Percentiles rank a stretch among this genome's conserved stretches.
These are phyloP conservation scores for Quercus gilva DNA, from an alignment of 306 rosid species.

Conservation along the genomic window DNA sequence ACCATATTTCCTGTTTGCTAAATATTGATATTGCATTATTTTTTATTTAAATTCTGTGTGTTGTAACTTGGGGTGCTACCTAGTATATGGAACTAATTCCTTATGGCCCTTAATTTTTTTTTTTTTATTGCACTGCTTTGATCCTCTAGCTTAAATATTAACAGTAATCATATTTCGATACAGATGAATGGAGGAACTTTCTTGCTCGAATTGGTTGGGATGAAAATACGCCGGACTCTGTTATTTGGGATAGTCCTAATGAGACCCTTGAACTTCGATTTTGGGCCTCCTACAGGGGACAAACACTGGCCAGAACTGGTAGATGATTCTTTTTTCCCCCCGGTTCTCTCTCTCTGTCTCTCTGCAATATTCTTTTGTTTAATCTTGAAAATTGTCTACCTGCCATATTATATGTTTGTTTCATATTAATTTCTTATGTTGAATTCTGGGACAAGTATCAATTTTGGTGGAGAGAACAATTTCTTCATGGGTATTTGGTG, in stretches of 20 bases:
- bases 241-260: conserved; percentile 49
- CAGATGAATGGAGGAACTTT: conserved; percentile 97
- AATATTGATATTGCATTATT: neutral
- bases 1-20: neutral
- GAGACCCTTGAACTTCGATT: conserved; percentile 89
- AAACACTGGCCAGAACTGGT: conserved; percentile 98
- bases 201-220: conserved; percentile 85
- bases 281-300: conserved; percentile 98
- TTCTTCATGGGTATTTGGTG: no score
- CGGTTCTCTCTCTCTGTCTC: neutral
- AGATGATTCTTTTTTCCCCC: conserved; percentile 7
- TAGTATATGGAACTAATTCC: neutral
- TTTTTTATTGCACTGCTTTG: neutral
- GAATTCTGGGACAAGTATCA: no score
- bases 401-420: neutral
- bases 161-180: conserved; percentile 1
- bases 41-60: neutral
- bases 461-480: no score
- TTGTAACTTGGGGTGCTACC: neutral
- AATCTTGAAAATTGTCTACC: neutral
- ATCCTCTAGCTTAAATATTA: neutral
- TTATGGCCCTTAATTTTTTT: neutral
- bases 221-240: conserved; percentile 60
- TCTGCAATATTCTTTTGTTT: conserved; percentile 7
- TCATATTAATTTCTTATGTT: neutral